Base-by-base conservation (phyloP, 106 monocot genomes). In the Dendrobium officinale region DNA sequence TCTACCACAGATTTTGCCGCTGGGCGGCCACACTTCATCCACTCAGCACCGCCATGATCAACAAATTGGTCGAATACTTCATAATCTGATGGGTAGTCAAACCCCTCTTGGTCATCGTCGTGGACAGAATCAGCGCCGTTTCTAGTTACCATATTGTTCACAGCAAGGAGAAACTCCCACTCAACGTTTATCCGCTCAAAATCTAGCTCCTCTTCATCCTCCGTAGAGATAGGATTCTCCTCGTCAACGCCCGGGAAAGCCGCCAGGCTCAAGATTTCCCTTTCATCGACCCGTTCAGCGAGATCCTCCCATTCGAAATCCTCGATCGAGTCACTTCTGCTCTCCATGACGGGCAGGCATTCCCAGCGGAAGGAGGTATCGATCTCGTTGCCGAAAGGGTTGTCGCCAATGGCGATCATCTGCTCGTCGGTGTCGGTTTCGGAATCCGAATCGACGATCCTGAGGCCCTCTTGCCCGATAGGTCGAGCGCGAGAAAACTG, bases 221-320 rank as follows among this genome's bases (percentile, higher is more conserved):
- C 70, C 5, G 20, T 77, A 1, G 19, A 24, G 42, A 67, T 73
- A 22, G 47, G n/a, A 45, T 48, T 73, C 8, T 7, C 31, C 19
- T 4, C 31, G 24, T 44, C 55, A 29, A 75, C 79, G 49, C 37
- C 41, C 8, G 56, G 75, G 26, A 44, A 70, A 18, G 5, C 73
- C 77, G 45, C 43, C 43, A 77, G 11, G 41, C 56, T 75, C 17
- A 80, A 22, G 7, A 73, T 80, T 42, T 81, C 82, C 41, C 85
- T 27, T 29, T 80, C 83, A 3, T 84, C 89, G 5, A 77, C 20
- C 11, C 85, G 68, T 4, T 24, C 87, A 31, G 90, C 86, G 1
- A 97, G 77, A 82, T 94, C 90, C 84, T 97, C 94, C 94, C 92
- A 92, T 26, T 92, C 96, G 75, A 94, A 90, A 7, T 94, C 96